phyloP scores from a whole-genome alignment of 371 early-diverging fungal genomes.

The Furculomyces boomerangus region DNA sequence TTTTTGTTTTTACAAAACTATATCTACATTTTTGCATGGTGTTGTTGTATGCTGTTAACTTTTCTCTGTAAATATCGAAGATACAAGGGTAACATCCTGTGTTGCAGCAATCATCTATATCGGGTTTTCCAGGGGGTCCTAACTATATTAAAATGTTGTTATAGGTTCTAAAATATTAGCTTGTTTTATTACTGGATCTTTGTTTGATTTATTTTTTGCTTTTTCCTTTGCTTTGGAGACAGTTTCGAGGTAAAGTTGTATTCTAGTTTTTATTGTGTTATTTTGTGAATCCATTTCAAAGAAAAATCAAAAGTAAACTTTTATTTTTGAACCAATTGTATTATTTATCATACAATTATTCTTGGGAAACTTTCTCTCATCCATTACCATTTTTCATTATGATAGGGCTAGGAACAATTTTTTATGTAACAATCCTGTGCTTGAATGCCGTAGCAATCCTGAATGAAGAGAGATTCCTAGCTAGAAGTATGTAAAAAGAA shows the following conservation, averaged over 20 bases:
- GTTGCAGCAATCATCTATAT: slow-evolving; percentile 1
- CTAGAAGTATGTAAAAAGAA: slow-evolving; percentile 49
- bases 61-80: slow-evolving; percentile 3
- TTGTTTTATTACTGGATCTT: background rate
- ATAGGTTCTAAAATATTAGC: background rate
- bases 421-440: slow-evolving; percentile 59
- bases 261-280: background rate
- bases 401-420: slow-evolving; percentile 51
- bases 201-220: background rate
- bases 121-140: background rate
- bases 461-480: slow-evolving; percentile 87
- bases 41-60: background rate
- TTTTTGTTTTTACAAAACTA: background rate
- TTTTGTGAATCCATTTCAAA: no score
- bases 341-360: no score
- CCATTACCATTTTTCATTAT: no score
- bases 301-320: no score
- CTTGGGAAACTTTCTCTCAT: no score
- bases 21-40: background rate
- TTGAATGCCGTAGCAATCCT: slow-evolving; percentile 85
- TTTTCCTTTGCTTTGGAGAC: background rate
- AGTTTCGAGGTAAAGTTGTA: background rate
- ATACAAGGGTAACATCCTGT: slow-evolving; percentile 2
- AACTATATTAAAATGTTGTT: background rate
- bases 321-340: no score